These are phyloP conservation scores for Poa annua DNA, from an alignment of 176 grass and related monocot species.

Conservation along the genomic window DNA sequence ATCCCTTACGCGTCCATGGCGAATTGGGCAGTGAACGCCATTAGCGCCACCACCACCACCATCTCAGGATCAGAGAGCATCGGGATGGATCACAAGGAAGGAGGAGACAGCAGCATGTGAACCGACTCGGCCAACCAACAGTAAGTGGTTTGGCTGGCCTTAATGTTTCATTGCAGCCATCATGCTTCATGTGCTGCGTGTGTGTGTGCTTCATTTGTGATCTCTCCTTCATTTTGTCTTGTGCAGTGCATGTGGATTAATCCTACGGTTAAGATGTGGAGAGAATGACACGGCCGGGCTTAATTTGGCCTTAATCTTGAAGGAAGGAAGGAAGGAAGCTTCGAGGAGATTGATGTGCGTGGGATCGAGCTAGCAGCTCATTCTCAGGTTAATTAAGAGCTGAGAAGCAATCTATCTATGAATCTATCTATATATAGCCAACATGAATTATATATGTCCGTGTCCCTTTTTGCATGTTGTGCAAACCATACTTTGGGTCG, in stretches of 20 bases:
- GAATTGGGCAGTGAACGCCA: conserved; percentile 57
- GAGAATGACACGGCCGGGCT: background rate
- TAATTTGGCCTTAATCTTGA: conserved; percentile 30
- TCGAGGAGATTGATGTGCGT: conserved; percentile 33
- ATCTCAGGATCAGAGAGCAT: conserved; percentile 61
- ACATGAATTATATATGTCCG: conserved; percentile 54
- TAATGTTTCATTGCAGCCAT: conserved; percentile 44
- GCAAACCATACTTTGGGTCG: conserved; percentile 56
- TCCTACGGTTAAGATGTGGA: conserved; percentile 30
- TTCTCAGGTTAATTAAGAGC: conserved; percentile 61
- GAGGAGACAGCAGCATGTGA: conserved; percentile 74
- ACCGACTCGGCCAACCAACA: conserved; percentile 28
- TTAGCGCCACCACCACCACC: conserved; percentile 50
- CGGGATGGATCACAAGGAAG: conserved; percentile 72
- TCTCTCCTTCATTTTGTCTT: conserved; percentile 14
- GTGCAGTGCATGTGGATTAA: conserved; percentile 55
- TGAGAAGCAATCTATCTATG: conserved; percentile 57
- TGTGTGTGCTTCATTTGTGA: conserved; percentile 32
- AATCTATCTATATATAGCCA: conserved; percentile 44
- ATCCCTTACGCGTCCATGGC: conserved; percentile 57
- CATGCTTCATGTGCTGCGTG: conserved; percentile 8
- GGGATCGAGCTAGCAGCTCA: conserved; percentile 26
- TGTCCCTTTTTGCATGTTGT: conserved; percentile 56
- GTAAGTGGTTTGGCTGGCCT: conserved; percentile 41
- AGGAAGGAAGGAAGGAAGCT: conserved; percentile 49